Conservation (phyloP, 176 grass and related monocot species). For the Triticum dicoccoides region DNA sequence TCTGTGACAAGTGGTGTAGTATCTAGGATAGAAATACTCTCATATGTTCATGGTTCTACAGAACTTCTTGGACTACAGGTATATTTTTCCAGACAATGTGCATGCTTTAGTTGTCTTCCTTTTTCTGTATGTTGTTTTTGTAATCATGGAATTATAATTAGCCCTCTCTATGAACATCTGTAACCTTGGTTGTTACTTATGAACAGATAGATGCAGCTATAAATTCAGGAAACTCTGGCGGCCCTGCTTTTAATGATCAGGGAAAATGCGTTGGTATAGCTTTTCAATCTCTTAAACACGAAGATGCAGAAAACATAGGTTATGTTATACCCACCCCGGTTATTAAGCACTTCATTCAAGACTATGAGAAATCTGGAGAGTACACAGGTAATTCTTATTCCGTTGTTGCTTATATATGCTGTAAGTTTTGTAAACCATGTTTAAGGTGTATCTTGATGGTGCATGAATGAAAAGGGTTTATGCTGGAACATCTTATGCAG, state of each 20-base stretch:
- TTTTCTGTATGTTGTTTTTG: neutral
- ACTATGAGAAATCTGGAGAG: conserved; percentile 81
- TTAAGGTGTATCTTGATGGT: neutral
- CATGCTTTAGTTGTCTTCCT: neutral
- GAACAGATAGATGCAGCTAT: conserved; percentile 99
- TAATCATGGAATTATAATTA: neutral
- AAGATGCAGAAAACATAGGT: conserved; percentile 99
- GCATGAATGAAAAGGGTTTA: conserved; percentile 9
- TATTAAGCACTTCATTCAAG: conserved; percentile 91
- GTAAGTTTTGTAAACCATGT: conserved; percentile 6
- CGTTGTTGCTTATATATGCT: neutral
- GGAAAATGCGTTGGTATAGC: conserved; percentile 92
- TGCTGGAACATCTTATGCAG: neutral
- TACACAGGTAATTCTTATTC: conserved; percentile 65
- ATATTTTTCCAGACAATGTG: conserved; percentile 22
- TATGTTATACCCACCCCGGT: conserved; percentile 98
- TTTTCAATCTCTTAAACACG: conserved; percentile 99
- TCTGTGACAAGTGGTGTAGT: conserved; percentile 97
- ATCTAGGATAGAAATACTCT: conserved; percentile 96
- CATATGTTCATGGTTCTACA: conserved; percentile 98
- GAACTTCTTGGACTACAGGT: conserved; percentile 97
- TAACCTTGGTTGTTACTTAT: conserved; percentile 22
- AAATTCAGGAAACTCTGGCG: conserved; percentile 98
- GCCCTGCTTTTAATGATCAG: conserved; percentile 91
- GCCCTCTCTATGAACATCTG: neutral